These are phyloP conservation scores for Pseudogymnoascus sp. DNA, from an alignment of 2,329 filamentous ascomycete genomes.

Conservation along the genomic window DNA sequence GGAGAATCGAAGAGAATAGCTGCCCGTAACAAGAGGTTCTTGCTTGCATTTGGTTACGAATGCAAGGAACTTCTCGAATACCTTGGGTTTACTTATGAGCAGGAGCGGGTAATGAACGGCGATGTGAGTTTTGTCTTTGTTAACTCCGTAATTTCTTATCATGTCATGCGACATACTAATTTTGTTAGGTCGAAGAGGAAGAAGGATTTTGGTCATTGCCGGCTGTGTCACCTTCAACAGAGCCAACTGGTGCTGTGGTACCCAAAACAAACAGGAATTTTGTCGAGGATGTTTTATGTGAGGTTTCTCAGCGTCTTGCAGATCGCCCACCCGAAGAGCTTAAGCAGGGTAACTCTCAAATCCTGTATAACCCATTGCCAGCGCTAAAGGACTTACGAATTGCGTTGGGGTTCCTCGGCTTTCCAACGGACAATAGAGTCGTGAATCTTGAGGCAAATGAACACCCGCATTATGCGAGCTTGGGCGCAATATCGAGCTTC, in stretches of 20 bases:
- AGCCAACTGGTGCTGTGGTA: background rate
- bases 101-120: constrained; percentile 25
- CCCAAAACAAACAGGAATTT: constrained; percentile 27
- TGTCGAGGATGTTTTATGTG: constrained; percentile 51
- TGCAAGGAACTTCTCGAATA: constrained; percentile 49
- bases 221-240: constrained; percentile 13
- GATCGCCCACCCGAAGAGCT: constrained; percentile 19
- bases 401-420: constrained; percentile 25
- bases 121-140: constrained; percentile 30
- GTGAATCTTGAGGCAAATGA: constrained; percentile 31
- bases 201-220: constrained; percentile 28
- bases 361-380: constrained; percentile 15
- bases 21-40: constrained; percentile 53
- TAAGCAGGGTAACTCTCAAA: constrained; percentile 7
- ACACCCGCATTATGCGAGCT: constrained; percentile 45
- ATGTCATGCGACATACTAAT: background rate
- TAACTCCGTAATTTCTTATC: background rate
- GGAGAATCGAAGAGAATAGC: constrained; percentile 46
- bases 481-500: constrained; percentile 55
- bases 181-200: constrained; percentile 19
- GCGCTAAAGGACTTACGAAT: constrained; percentile 23
- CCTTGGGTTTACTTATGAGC: constrained; percentile 43
- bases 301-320: constrained; percentile 37
- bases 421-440: constrained; percentile 23
- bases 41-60: constrained; percentile 52